Base-by-base conservation (phyloP, 2,329 filamentous ascomycete species). In the Fulvia fulva region DNA sequence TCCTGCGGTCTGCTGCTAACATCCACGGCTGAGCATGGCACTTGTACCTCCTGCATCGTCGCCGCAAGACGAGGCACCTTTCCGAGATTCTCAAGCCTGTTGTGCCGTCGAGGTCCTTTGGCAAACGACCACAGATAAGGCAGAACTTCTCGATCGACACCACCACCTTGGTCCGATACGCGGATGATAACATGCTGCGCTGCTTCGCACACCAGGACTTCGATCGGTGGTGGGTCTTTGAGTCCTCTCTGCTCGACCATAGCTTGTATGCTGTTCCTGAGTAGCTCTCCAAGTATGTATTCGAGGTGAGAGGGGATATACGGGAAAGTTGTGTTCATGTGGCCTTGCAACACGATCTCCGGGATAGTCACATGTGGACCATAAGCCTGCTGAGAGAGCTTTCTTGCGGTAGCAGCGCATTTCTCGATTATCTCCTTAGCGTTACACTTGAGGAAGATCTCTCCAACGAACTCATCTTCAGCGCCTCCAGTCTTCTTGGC, bases 81-180 rank as follows among this genome's bases (percentile, higher is more conserved):
- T 11, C 84, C 85, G 8, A 99, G 82, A 71, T 97, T 97, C 67
- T 90, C 81, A n/a, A 97, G 81, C 3, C 91, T 85, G 60, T 85
- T 83, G 64, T 87, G 81, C 58, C 86, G 89, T 34, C 90, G 85
- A 1, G 92, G 91, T 0, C 93, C 93, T 75, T 97, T 97, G 75
- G 87, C 91, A 73, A 99, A 99, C 25, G 91, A 96, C 94, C 95
- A 99, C 5, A 99, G 81, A 71, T 95, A 89, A 0, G 93, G 92
- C 22, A 97, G 78, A 58, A 93, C 85, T 45, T 94, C 90, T 51
- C 87, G 85, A 0, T 91, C 87, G 55, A 99, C 90, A 34, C 95
- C 94, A 61, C 95, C 94, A 51, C 93, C 94, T 72, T 91, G 91
- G 71, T 99, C 95, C 0, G 92, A 97, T 45, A 99, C 90, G 44